Evolutionary conservation across 192 early-diverging fungal genomes (phyloP).

Genomic region (Cetraspora pellucida): DNA sequence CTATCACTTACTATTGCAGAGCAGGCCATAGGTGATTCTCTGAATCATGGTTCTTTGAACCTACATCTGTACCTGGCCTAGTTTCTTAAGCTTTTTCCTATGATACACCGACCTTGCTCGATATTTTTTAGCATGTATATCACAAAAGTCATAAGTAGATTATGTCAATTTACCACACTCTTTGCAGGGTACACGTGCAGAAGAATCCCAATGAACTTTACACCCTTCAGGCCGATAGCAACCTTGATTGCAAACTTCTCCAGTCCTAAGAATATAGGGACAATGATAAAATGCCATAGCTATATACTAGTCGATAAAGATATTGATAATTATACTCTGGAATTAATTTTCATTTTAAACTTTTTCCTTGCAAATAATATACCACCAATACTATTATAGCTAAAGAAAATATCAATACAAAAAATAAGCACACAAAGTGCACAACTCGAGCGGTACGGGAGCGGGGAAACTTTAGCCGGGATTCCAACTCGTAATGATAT

Average conservation of each 20-base stretch:
- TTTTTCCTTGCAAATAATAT: constrained; percentile 14
- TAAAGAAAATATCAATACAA: too few species aligned
- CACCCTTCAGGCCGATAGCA: constrained; percentile 12
- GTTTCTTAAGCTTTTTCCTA: background rate
- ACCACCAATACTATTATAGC: too few species aligned
- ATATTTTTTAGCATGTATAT: background rate
- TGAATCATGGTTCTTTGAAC: too few species aligned
- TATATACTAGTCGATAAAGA: background rate
- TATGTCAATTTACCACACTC: background rate
- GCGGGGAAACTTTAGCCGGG: background rate
- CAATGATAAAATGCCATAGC: constrained; percentile 5
- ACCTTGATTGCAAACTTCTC: background rate
- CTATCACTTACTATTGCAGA: background rate
- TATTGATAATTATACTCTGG: constrained; percentile 9
- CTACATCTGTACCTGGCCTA: background rate
- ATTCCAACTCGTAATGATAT: constrained; percentile 14
- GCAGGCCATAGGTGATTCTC: too few species aligned
- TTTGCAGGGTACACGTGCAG: background rate
- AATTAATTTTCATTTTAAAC: constrained; percentile 26
- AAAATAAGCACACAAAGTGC: background rate
- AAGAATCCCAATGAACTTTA: constrained; percentile 5
- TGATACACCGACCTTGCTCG: background rate
- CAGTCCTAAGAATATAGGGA: background rate
- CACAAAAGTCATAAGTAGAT: background rate
- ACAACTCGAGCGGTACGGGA: background rate